Evolutionary conservation across 257 asterid genomes (phyloP).

Genomic region (Jacaranda mimosifolia): DNA sequence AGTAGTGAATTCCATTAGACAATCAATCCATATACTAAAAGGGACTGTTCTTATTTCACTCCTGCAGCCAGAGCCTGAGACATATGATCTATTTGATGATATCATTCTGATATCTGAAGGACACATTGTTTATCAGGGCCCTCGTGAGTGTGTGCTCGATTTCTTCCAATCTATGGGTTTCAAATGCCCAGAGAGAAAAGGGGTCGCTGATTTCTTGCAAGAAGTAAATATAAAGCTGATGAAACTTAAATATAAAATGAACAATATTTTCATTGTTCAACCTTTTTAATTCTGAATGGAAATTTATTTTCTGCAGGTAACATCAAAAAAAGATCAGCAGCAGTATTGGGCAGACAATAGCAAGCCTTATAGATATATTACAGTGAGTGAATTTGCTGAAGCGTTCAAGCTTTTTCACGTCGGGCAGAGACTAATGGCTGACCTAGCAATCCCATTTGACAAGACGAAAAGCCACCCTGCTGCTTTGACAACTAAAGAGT

Average conservation of each 20-base stretch:
- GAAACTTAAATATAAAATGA: not conserved
- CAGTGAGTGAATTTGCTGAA: constrained; percentile 53
- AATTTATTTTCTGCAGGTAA: constrained; percentile 44
- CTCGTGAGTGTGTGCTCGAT: constrained; percentile 54
- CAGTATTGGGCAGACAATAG: constrained; percentile 53
- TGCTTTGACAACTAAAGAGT: constrained; percentile 49
- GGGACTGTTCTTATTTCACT: constrained; percentile 62
- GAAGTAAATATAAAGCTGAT: constrained; percentile 46
- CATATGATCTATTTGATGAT: constrained; percentile 56
- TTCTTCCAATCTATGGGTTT: constrained; percentile 61
- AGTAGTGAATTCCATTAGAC: constrained; percentile 54
- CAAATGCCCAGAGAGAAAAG: constrained; percentile 65
- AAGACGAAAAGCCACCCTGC: constrained; percentile 62
- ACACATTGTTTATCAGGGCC: constrained; percentile 55
- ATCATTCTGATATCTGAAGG: constrained; percentile 58
- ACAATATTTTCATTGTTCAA: not conserved
- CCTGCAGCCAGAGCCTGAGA: constrained; percentile 68
- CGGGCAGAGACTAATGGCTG: constrained; percentile 41
- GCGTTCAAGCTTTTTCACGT: constrained; percentile 49
- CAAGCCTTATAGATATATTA: constrained; percentile 48
- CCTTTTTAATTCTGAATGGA: not conserved
- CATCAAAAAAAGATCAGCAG: constrained; percentile 62
- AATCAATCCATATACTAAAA: constrained; percentile 50
- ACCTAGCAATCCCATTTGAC: constrained; percentile 49
- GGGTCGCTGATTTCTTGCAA: constrained; percentile 72